phyloP scores from a whole-genome alignment of 2,329 filamentous ascomycete genomes.

The Xylariaceae sp. region DNA sequence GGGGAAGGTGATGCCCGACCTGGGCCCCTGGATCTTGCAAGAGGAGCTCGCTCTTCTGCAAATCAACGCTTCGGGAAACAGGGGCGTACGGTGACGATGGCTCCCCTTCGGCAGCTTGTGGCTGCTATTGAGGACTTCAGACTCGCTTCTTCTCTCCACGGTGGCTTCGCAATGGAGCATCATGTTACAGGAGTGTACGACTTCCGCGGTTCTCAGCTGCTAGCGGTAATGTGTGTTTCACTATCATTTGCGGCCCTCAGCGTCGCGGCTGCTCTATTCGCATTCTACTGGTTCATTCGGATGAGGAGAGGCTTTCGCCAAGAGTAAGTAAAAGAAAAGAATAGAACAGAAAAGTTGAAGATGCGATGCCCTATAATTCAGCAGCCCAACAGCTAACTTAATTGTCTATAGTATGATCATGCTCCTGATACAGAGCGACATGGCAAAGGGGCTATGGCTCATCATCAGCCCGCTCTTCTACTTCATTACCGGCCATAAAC shows the following conservation, averaged over 20 bases:
- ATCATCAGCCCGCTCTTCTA: slow-evolving; percentile 59
- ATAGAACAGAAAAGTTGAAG: neutral
- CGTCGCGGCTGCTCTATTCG: slow-evolving; percentile 47
- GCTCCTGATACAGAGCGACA: slow-evolving; percentile 66
- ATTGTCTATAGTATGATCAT: slow-evolving; percentile 57
- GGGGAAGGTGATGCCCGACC: too few species aligned
- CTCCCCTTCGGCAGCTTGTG: slow-evolving; percentile 16
- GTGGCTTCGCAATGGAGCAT: slow-evolving; percentile 13
- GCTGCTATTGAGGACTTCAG: slow-evolving; percentile 5
- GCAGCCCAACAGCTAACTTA: slow-evolving; percentile 1
- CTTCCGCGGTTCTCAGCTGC: slow-evolving; percentile 12
- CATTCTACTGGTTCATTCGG: slow-evolving; percentile 66
- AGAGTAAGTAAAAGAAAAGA: slow-evolving; percentile 43
- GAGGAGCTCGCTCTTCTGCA: too few species aligned
- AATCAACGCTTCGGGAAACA: too few species aligned
- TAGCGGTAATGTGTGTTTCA: slow-evolving; percentile 35
- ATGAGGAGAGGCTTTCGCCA: slow-evolving; percentile 73
- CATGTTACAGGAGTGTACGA: slow-evolving; percentile 1
- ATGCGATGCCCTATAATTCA: neutral
- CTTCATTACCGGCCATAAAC: slow-evolving; percentile 42
- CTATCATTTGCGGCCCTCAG: slow-evolving; percentile 46
- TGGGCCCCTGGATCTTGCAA: neutral
- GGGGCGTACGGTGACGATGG: slow-evolving; percentile 13
- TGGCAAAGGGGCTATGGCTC: slow-evolving; percentile 64
- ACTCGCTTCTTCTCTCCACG: slow-evolving; percentile 6